Conservation (phyloP, 306 rosid species). For the Cicer pinnatifidum region DNA sequence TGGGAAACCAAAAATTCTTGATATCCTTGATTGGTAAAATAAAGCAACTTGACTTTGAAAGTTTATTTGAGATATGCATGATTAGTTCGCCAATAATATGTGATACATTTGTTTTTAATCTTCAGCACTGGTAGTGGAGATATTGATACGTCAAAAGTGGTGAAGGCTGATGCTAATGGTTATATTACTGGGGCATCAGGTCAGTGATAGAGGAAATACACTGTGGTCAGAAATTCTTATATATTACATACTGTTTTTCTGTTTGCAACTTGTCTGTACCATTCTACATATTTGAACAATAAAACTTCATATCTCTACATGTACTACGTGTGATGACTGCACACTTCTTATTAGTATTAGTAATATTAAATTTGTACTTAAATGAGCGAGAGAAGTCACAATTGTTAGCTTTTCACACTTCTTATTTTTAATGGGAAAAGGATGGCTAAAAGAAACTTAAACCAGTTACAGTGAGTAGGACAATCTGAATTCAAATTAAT, state of each 20-base stretch:
- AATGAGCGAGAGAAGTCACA: constrained; percentile 25
- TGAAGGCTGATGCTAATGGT: constrained; percentile 79
- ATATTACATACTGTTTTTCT: constrained; percentile 8
- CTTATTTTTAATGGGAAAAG: constrained; percentile 27
- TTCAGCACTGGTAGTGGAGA: constrained; percentile 95
- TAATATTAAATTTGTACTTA: constrained; percentile 34
- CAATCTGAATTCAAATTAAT: constrained; percentile 39
- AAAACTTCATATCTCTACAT: constrained; percentile 35
- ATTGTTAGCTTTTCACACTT: constrained; percentile 31
- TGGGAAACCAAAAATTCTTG: constrained; percentile 88
- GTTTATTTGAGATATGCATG: constrained; percentile 1
- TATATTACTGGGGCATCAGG: constrained; percentile 85
- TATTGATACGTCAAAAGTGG: constrained; percentile 86
- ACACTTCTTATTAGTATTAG: constrained; percentile 44
- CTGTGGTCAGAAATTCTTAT: constrained; percentile 11
- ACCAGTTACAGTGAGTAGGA: constrained; percentile 24
- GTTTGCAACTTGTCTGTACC: constrained; percentile 5
- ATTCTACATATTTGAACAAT: constrained; percentile 10
- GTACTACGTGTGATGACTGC: constrained; percentile 28
- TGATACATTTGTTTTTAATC: constrained; percentile 13
- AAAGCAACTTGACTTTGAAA: constrained; percentile 24
- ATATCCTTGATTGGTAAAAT: constrained; percentile 82
- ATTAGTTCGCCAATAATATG: constrained; percentile 35
- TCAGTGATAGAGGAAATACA: constrained; percentile 47
- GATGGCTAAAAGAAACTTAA: constrained; percentile 31